Evolutionary conservation across 108 stramenopile genomes (phyloP), one percentile per base, ranked within the genome.

Genomic region (Nitzschia sp.): DNA sequence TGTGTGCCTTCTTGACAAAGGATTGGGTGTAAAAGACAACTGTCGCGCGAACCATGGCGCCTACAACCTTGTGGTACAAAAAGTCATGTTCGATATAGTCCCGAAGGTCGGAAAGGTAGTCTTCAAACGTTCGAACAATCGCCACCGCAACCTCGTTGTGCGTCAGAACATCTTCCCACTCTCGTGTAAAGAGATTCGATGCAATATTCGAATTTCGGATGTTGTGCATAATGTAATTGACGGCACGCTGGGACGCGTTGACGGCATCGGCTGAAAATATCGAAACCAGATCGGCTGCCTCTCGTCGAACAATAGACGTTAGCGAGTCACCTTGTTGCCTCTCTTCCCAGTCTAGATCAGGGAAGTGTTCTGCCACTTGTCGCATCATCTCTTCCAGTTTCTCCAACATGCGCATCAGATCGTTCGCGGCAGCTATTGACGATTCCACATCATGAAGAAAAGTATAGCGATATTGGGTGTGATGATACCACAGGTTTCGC

Each of bases 21-120:
- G 76, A 82, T 66, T 87, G 80, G 15, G 84, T 75, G 69, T 91
- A 94, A 65, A 94, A 91, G 55, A 86, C 84, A 19, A 94, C 80
- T 21, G 84, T 83, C 6, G 88, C 76, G 26, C 84, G 82, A 48
- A 83, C 81, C 57, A 90, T 74, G 51, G 82, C 76, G 46, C 66
- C 82, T 8, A 91, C 76, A 55, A 82, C 73, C 66, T 94, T 94
- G 48, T 86, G 79, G 23, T 85, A 84, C 76, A 94, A 72, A 59
- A 78, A 85, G 47, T 87, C 86, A 33, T 70, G 54, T 42, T 75
- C 80, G 56, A 91, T 70, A 57, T 63, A 86, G 23, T 76, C 62
- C 30, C 81, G 71, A 66, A 89, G 46, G 38, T 89, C 81, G 19
- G 75, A 75, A 33, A 89, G 62, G 55, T 82, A 89, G 51, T 85